Evolutionary conservation across 495 filamentous ascomycete species (phyloP), one percentile per base, ranked within the genome.

Genomic region (Lasiosphaeriaceae sp.): DNA sequence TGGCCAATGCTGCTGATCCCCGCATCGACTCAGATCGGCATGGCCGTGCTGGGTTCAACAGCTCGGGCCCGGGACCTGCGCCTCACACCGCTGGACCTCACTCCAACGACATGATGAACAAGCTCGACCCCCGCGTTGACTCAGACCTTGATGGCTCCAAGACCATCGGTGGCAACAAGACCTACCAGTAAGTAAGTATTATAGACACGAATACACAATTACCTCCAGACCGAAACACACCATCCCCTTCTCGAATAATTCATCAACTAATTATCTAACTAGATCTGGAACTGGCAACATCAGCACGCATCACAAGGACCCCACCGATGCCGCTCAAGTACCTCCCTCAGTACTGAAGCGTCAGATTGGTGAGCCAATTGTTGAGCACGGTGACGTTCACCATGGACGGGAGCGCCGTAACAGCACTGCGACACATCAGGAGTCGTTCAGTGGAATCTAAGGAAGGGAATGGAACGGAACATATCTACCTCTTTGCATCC

Each of bases 1-100:
- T 83, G 14, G 71, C 78, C 51, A 87, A 86, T 71, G 82, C 83
- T 64, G 54, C 59, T 63, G 47, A 83, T 47, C 80, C 80, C 17
- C 66, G 77, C 29, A 67, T 80, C 47, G 78, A 79, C 62, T 76
- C 69, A 1, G 75, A 80, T 56, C 70, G 74, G 22, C 70, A 74
- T 52, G 68, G 71, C 46, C 66, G 68, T 16, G 58, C 48, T 16
- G 63, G 58, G 37, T 41, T 58, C 47, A 34, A 45, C 37, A 52
- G 58, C 51, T 61, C 65, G n/a, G 66, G 65, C 0, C 69, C 74
- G 7, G 74, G 74, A 12, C 73, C 73, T 0, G 76, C 73, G 0
- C 59, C 71, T 41, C 69, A 73, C 52, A 83, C 71, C 0, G 71
- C 75, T n/a, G 82, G 82, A 11, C 77, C 79, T 11, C 80, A 85